Conservation (phyloP, 176 grass and related monocot genomes). For the Juncus inflexus region DNA sequence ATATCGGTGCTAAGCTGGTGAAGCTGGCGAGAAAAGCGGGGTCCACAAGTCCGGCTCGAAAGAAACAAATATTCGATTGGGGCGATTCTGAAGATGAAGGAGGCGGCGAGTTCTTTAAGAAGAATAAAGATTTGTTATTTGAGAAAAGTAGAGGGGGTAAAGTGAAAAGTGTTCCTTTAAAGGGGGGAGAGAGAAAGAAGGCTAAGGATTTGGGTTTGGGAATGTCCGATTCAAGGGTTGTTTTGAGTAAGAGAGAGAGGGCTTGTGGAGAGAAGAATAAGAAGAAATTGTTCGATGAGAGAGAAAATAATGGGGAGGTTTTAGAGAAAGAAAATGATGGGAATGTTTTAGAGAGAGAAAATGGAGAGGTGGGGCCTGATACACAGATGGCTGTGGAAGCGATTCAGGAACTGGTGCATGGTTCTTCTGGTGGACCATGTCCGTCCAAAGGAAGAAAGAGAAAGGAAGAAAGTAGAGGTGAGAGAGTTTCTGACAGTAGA, state of each 20-base stretch:
- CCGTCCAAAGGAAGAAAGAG: conserved; percentile 27
- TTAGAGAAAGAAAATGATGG: conserved; percentile 41
- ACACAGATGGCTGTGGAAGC: conserved; percentile 84
- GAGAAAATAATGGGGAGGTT: conserved; percentile 36
- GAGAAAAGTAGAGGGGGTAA: conserved; percentile 20
- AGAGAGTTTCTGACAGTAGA: conserved; percentile 11
- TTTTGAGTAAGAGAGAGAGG: conserved; percentile 36
- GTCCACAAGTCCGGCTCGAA: conserved; percentile 28
- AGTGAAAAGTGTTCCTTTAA: conserved; percentile 27
- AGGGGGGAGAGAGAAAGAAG: conserved; percentile 30
- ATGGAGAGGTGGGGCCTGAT: conserved; percentile 72
- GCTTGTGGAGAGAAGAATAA: conserved; percentile 36
- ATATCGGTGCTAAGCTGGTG: conserved; percentile 48
- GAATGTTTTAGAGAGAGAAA: conserved; percentile 13
- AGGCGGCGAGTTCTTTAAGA: conserved; percentile 68
- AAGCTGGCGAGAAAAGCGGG: conserved; percentile 49
- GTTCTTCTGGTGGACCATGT: conserved; percentile 41
- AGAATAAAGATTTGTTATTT: conserved; percentile 54
- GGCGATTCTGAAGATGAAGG: conserved; percentile 57
- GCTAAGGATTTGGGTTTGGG: conserved; percentile 33
- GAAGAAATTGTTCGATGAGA: conserved; percentile 62
- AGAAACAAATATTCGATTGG: conserved; percentile 55
- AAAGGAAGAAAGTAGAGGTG: conserved; percentile 15
- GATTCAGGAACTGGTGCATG: conserved; percentile 57
- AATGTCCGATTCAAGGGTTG: conserved; percentile 41